Evolutionary conservation across 495 filamentous ascomycete genomes (phyloP).

Genomic region (Neurospora pannonica): DNA sequence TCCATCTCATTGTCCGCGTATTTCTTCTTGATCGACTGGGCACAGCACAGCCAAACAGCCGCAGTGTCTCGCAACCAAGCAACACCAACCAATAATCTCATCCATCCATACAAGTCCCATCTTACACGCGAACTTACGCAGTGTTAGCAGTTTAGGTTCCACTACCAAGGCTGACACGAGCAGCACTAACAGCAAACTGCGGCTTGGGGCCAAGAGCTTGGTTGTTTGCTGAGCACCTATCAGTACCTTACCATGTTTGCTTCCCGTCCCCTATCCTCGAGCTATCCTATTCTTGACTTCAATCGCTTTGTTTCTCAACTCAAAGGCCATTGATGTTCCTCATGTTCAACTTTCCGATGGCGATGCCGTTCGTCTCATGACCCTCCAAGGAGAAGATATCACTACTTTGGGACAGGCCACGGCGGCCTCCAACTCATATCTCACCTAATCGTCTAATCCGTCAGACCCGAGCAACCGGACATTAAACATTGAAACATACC

Average conservation of each 20-base stretch:
- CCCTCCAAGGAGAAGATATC: not conserved
- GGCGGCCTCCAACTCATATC: not conserved
- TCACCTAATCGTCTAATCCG: not conserved
- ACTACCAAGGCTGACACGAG: not conserved
- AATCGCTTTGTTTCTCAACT: not conserved
- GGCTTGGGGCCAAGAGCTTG: not conserved
- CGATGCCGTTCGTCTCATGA: not conserved
- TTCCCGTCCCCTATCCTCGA: not conserved
- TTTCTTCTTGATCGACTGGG: not conserved
- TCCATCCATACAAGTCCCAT: not conserved
- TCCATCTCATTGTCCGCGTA: not conserved
- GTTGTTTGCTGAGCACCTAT: not conserved
- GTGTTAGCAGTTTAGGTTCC: not conserved
- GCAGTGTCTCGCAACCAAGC: not conserved
- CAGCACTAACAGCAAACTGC: not conserved
- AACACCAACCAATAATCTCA: not conserved
- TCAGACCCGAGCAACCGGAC: not conserved
- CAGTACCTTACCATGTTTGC: not conserved
- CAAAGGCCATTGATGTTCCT: not conserved
- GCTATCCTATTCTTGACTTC: not conserved
- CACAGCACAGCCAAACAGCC: not conserved
- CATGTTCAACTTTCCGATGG: not conserved
- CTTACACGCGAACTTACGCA: not conserved
- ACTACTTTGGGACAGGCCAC: not conserved
- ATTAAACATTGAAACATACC: not conserved